Conservation (phyloP, 805 yeast species). For the Grigorovia transvaalensis region DNA sequence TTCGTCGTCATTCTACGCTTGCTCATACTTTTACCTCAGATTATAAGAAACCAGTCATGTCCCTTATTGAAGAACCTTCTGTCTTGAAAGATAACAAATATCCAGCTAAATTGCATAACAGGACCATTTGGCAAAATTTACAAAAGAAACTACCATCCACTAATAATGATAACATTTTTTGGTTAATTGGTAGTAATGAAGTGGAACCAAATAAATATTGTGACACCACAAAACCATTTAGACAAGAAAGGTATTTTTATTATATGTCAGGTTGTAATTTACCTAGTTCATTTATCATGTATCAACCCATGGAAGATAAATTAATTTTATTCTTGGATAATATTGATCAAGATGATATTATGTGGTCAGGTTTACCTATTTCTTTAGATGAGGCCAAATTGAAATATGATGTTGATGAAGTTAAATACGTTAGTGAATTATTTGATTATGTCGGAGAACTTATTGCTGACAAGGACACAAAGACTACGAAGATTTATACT, state of each 20-base stretch:
- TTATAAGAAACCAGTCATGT: background rate
- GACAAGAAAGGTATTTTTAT: constrained; percentile 87
- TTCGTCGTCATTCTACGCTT: background rate
- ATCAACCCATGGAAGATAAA: constrained; percentile 40
- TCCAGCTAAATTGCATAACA: constrained; percentile 77
- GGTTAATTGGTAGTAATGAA: constrained; percentile 54
- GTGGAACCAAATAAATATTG: constrained; percentile 57
- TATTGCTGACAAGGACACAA: background rate
- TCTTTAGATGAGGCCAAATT: constrained; percentile 50
- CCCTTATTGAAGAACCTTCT: constrained; percentile 10
- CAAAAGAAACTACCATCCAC: constrained; percentile 10
- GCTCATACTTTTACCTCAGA: background rate
- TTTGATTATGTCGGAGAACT: constrained; percentile 8
- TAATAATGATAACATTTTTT: constrained; percentile 29
- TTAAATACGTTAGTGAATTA: constrained; percentile 49
- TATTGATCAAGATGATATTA: constrained; percentile 76
- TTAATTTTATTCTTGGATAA: constrained; percentile 72
- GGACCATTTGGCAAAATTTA: constrained; percentile 25
- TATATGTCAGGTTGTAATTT: constrained; percentile 76
- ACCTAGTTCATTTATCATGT: constrained; percentile 66
- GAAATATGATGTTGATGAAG: constrained; percentile 74
- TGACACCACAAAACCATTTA: constrained; percentile 66
- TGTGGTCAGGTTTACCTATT: constrained; percentile 94
- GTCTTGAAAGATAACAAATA: constrained; percentile 37
- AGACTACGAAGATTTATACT: constrained; percentile 28